Evolutionary conservation across 2,329 filamentous ascomycete species (phyloP).

Genomic region (Aspergillus fumigatus): DNA sequence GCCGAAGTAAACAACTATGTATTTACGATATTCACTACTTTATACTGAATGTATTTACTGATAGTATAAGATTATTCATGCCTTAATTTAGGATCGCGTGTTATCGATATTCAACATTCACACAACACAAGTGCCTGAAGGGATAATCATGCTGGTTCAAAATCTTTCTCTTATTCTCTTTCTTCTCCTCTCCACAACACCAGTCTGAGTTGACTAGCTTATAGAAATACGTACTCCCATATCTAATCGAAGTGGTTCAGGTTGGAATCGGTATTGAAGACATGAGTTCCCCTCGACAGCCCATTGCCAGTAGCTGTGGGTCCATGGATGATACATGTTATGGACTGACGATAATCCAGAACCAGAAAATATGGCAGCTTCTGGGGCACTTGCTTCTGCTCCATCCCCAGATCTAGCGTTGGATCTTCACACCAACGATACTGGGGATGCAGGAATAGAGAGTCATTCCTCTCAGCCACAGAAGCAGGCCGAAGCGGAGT

Average conservation of each 20-base stretch:
- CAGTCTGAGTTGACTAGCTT: not conserved
- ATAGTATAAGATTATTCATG: too few relatives aligned
- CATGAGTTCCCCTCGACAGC: not conserved
- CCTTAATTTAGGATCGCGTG: too few relatives aligned
- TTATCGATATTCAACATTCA: too few relatives aligned
- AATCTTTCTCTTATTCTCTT: not conserved
- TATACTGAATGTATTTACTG: too few relatives aligned
- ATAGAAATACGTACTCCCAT: not conserved
- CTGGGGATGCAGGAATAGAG: slow-evolving; percentile 17
- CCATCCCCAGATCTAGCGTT: slow-evolving; percentile 17
- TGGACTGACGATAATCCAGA: slow-evolving; percentile 7
- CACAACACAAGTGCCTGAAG: too few relatives aligned
- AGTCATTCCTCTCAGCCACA: slow-evolving; percentile 28
- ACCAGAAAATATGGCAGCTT: slow-evolving; percentile 16
- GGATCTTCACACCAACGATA: slow-evolving; percentile 18
- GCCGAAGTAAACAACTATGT: too few relatives aligned
- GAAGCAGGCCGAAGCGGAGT: slow-evolving; percentile 13
- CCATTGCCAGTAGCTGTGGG: not conserved
- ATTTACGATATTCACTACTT: too few relatives aligned
- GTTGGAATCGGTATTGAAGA: not conserved
- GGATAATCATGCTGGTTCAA: too few relatives aligned
- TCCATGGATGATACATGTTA: not conserved
- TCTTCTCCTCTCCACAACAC: not conserved
- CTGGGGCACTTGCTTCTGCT: slow-evolving; percentile 16
- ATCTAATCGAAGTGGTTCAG: not conserved